Conservation (phyloP, 306 rosid genomes). For the Psophocarpus tetragonolobus region DNA sequence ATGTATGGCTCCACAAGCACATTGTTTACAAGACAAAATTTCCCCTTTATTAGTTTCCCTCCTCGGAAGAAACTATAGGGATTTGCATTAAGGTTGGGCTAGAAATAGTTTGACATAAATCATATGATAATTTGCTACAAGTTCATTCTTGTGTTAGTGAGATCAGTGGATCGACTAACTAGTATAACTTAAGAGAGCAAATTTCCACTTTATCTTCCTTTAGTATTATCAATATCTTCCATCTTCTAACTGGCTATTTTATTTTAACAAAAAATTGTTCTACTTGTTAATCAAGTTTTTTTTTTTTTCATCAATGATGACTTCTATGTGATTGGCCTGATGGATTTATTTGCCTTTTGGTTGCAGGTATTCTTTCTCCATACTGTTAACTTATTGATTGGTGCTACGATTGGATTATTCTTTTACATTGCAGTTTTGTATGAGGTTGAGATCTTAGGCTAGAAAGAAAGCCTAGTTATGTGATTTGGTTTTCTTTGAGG, state of each 20-base stretch:
- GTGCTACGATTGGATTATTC: conserved; percentile 33
- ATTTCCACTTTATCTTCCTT: not conserved
- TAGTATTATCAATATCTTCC: not conserved
- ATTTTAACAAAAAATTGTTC: not conserved
- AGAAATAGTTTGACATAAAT: not conserved
- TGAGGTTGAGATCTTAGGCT: conserved; percentile 16
- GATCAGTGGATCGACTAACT: not conserved
- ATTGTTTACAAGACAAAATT: not conserved
- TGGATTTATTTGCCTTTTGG: conserved; percentile 15
- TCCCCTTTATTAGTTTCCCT: not conserved
- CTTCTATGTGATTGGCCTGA: conserved; percentile 13
- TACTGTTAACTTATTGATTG: conserved; percentile 30
- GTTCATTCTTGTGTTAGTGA: not conserved
- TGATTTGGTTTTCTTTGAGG: not conserved
- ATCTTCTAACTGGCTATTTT: not conserved
- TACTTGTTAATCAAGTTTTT: not conserved
- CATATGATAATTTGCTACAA: not conserved
- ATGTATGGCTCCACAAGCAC: not conserved
- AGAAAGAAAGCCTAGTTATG: conserved; percentile 30
- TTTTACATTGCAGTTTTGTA: conserved; percentile 25
- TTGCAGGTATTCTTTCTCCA: conserved; percentile 38
- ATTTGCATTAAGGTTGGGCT: conserved; percentile 7
- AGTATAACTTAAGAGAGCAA: not conserved
- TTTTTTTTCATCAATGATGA: conserved; percentile 2
- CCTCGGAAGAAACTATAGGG: not conserved